Conservation (phyloP, 2,329 filamentous ascomycete genomes). For the Thermochaetoides dissita region DNA sequence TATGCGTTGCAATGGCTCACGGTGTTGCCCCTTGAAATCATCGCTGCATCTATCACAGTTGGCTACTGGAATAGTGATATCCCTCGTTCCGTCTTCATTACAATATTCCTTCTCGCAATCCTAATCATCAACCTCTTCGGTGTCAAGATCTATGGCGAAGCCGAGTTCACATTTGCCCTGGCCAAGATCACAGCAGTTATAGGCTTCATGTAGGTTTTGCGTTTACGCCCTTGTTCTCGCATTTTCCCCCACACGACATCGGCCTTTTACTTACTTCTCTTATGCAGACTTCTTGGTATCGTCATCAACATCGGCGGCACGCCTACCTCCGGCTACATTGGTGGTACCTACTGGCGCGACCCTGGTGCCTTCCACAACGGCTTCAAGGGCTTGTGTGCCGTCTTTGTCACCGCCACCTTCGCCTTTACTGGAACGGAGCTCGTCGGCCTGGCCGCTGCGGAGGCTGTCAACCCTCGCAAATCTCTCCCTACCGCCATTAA, state of each 20-base stretch:
- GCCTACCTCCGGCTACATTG: slow-evolving; percentile 61
- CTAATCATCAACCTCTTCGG: slow-evolving; percentile 76
- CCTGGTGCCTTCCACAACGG: slow-evolving; percentile 78
- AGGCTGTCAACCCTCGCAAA: slow-evolving; percentile 66
- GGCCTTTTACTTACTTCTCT: slow-evolving; percentile 10
- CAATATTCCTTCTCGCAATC: slow-evolving; percentile 65
- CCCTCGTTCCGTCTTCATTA: slow-evolving; percentile 62
- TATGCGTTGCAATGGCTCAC: slow-evolving; percentile 83
- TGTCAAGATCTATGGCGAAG: slow-evolving; percentile 78
- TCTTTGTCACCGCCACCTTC: slow-evolving; percentile 65
- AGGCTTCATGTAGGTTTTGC: slow-evolving; percentile 59
- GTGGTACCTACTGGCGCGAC: slow-evolving; percentile 58
- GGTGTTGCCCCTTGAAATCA: slow-evolving; percentile 71
- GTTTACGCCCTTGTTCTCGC: neutral
- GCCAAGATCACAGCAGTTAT: slow-evolving; percentile 78
- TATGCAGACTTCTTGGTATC: slow-evolving; percentile 60
- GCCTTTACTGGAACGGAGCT: slow-evolving; percentile 64
- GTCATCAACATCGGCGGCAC: slow-evolving; percentile 75
- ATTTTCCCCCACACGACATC: neutral
- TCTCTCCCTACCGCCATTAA: slow-evolving; percentile 77
- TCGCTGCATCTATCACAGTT: slow-evolving; percentile 73
- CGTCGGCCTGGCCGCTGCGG: slow-evolving; percentile 62
- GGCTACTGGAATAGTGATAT: slow-evolving; percentile 59
- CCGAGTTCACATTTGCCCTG: slow-evolving; percentile 75
- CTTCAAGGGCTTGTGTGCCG: slow-evolving; percentile 69